Conservation (phyloP, 331 rosid species). For the Phaseolus coccineus region DNA sequence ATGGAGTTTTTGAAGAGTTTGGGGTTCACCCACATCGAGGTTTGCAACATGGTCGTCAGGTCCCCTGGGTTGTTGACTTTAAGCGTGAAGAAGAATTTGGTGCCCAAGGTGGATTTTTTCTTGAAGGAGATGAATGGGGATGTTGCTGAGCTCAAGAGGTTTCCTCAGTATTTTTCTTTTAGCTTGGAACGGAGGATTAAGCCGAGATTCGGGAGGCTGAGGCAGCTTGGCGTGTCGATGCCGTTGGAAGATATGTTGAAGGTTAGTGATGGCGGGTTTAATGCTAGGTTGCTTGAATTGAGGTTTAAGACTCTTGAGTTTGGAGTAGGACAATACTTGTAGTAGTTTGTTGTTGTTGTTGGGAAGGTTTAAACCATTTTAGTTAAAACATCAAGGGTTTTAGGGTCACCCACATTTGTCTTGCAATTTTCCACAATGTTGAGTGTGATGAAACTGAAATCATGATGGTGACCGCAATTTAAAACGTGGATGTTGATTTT, state of each 20-base stretch:
- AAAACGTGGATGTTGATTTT: no score
- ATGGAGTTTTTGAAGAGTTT: conserved; percentile 48
- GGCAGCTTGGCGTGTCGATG: conserved; percentile 55
- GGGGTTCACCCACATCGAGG: conserved; percentile 64
- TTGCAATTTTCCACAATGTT: no score
- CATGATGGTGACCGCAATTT: no score
- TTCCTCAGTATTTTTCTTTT: conserved; percentile 84
- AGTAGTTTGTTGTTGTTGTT: not conserved
- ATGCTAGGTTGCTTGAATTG: conserved; percentile 57
- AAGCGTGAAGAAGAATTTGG: conserved; percentile 59
- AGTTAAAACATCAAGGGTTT: no score
- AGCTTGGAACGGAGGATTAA: conserved; percentile 81
- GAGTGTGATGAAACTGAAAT: no score
- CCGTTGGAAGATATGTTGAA: conserved; percentile 67
- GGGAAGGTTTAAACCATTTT: no score
- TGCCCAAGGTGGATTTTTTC: conserved; percentile 68
- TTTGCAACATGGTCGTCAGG: conserved; percentile 70
- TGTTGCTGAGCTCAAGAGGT: conserved; percentile 59
- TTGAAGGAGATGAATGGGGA: conserved; percentile 74
- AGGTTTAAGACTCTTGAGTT: conserved; percentile 44
- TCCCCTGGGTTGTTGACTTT: conserved; percentile 78
- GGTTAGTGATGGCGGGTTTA: conserved; percentile 76
- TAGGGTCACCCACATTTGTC: no score
- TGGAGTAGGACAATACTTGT: conserved; percentile 3
- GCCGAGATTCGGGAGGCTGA: conserved; percentile 59